A percentile compares a stretch with the other conserved stretches of the same genome.
Conservation (phyloP, 257 asterid genomes). For the Solanum commersonii region DNA sequence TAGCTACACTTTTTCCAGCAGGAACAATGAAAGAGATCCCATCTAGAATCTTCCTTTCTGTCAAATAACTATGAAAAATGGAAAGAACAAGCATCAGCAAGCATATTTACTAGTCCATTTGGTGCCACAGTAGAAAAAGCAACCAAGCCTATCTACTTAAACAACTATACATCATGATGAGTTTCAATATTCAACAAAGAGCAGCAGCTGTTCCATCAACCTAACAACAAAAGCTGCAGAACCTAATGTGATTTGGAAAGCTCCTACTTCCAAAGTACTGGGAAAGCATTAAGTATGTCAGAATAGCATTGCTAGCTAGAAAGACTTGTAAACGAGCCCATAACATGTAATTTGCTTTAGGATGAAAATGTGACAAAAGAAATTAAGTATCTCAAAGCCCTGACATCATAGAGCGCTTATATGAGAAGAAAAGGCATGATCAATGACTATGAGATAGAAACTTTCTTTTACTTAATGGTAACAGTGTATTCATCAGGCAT, state of each 20-base stretch:
- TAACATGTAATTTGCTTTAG: background rate
- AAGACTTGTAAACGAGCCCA: background rate
- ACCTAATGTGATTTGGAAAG: background rate
- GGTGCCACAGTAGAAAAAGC: background rate
- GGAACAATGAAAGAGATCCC: slow-evolving; percentile 87
- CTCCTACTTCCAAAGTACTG: background rate
- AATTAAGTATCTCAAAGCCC: background rate
- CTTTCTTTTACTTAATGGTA: background rate
- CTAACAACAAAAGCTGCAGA: background rate
- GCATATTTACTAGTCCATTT: background rate
- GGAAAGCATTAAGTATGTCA: background rate
- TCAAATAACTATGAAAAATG: slow-evolving; percentile 45
- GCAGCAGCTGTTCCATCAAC: background rate
- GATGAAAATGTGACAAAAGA: background rate
- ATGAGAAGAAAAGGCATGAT: background rate
- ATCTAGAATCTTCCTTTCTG: slow-evolving; percentile 88
- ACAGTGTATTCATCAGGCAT: background rate
- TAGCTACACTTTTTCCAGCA: slow-evolving; percentile 98
- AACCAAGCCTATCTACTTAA: background rate
- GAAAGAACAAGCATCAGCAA: slow-evolving; percentile 4
- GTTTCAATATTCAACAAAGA: background rate
- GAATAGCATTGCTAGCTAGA: background rate
- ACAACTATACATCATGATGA: background rate
- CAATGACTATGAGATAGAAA: background rate
- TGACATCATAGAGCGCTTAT: background rate